Evolutionary conservation across 805 yeast genomes (phyloP), one percentile per base, ranked within the genome.

Genomic region (Candida insectorum): DNA sequence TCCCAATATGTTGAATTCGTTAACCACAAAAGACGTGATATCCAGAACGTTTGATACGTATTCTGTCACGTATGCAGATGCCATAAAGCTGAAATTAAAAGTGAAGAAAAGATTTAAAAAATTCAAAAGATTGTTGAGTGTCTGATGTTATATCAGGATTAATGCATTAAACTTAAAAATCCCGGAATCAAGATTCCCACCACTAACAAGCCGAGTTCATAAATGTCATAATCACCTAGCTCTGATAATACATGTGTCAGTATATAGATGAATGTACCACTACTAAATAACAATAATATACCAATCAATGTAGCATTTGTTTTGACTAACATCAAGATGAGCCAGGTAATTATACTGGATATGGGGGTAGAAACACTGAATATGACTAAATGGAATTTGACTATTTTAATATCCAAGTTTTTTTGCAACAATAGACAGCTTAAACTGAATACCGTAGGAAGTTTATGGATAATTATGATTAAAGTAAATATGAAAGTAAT

Each of bases 391-490:
- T 81, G 82, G 16, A 69, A 52, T 31, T 65, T 43, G 15, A 75
- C 60, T 16, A 56, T 42, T 15, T 45, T 30, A 21, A 47, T 36
- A 20, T 62, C 29, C 2, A 69, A 37, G 4, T 66, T 63, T 22
- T 60, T 58, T 19, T 63, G 56, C 8, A 74, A 45, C 19, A 84
- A 60, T 11, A 81, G 63, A 1, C 85, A 68, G 4, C 75, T 54
- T 26, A 84, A 63, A 25, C 88, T 82, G 52, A 84, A 79, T 4
- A 86, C 69, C 0, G 91, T 81, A 0, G 93, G 93, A 4, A 83
- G 62, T 53, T 84, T 84, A 61, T 84, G 93, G 20, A 81, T 49
- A 39, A 83, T 65, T 18, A 84, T 73, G 9, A 85, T 79, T 9
- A 78, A 31, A 29, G 80, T 72, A 31, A 84, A 75, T 24, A 77